These are phyloP conservation scores for Hysterium pulicare DNA, from an alignment of 2,329 filamentous ascomycete genomes.

Conservation along the genomic window DNA sequence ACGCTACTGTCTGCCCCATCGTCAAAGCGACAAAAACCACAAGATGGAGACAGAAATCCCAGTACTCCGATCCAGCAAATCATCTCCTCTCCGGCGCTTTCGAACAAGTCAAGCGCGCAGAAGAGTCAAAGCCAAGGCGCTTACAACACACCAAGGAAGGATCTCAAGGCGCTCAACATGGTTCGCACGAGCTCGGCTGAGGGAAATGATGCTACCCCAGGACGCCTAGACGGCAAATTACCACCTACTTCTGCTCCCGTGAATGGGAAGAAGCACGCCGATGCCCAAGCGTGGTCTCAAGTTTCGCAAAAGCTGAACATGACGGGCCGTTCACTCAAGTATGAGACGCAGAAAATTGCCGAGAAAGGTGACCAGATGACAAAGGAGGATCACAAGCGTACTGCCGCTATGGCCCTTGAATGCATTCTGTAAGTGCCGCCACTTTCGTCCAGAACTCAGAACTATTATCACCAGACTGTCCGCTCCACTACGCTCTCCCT, in stretches of 20 bases:
- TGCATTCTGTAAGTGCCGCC: slow-evolving; percentile 38
- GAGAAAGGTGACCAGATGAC: slow-evolving; percentile 21
- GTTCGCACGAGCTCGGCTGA: slow-evolving; percentile 33
- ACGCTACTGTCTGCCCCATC: slow-evolving; percentile 17
- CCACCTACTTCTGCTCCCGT: slow-evolving; percentile 29
- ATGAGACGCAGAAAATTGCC: slow-evolving; percentile 40
- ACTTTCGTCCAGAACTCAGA: neutral
- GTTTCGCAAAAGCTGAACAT: slow-evolving; percentile 40
- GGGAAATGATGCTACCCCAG: slow-evolving; percentile 33
- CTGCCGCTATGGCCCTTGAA: slow-evolving; percentile 44
- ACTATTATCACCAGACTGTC: neutral
- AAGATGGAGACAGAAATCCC: slow-evolving; percentile 27
- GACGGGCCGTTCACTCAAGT: slow-evolving; percentile 46
- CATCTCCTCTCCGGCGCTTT: slow-evolving; percentile 25
- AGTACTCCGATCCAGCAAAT: slow-evolving; percentile 28
- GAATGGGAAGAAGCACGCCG: slow-evolving; percentile 28
- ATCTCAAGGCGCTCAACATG: slow-evolving; percentile 33
- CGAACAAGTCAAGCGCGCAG: slow-evolving; percentile 28
- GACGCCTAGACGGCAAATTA: slow-evolving; percentile 21
- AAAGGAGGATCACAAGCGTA: slow-evolving; percentile 34
- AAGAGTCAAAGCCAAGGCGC: slow-evolving; percentile 24
- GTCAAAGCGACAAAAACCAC: slow-evolving; percentile 33
- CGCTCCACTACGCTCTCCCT: too few species aligned
- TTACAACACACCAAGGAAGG: slow-evolving; percentile 35
- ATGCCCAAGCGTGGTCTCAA: slow-evolving; percentile 35